Percentiles rank a stretch among this genome's conserved stretches.
Evolutionary conservation across 352 stramenopile genomes (phyloP).

Genomic region (Globisporangium cederbergense): DNA sequence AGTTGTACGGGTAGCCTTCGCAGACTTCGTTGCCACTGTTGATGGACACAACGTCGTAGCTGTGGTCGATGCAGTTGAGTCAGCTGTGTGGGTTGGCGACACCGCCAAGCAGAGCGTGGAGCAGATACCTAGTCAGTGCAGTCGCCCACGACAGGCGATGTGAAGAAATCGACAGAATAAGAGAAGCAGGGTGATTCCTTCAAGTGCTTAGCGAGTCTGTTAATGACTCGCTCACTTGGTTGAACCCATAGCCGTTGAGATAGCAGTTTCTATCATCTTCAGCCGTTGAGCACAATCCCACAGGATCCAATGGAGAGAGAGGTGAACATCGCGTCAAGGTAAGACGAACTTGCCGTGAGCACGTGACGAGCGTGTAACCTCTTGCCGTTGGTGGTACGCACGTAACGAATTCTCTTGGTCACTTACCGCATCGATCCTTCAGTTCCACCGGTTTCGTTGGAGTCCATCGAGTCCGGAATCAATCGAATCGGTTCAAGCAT

Average conservation of each 20-base stretch:
- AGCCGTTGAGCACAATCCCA: too few species aligned
- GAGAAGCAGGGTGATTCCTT: not conserved
- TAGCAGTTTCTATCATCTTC: too few species aligned
- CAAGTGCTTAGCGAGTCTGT: too few species aligned
- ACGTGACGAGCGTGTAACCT: too few species aligned
- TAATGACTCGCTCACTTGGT: too few species aligned
- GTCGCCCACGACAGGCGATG: not conserved
- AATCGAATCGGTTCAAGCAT: too few species aligned
- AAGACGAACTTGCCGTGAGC: too few species aligned
- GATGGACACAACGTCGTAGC: slow-evolving; percentile 30
- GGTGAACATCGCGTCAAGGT: too few species aligned
- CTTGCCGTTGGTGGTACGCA: too few species aligned
- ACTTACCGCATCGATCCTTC: not conserved
- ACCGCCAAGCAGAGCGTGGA: not conserved
- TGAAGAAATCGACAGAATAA: not conserved
- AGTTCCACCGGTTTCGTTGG: not conserved
- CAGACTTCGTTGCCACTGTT: slow-evolving; percentile 39
- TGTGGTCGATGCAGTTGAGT: slow-evolving; percentile 8
- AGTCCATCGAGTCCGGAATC: not conserved
- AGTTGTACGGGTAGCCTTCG: slow-evolving; percentile 66
- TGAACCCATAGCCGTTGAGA: too few species aligned
- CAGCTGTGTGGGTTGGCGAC: not conserved
- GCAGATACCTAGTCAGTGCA: not conserved
- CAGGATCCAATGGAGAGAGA: too few species aligned
- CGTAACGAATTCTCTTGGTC: too few species aligned